Evolutionary conservation across 805 yeast genomes (phyloP), one percentile per base, ranked within the genome.

Genomic region (Schizosaccharomyces japonicus): DNA sequence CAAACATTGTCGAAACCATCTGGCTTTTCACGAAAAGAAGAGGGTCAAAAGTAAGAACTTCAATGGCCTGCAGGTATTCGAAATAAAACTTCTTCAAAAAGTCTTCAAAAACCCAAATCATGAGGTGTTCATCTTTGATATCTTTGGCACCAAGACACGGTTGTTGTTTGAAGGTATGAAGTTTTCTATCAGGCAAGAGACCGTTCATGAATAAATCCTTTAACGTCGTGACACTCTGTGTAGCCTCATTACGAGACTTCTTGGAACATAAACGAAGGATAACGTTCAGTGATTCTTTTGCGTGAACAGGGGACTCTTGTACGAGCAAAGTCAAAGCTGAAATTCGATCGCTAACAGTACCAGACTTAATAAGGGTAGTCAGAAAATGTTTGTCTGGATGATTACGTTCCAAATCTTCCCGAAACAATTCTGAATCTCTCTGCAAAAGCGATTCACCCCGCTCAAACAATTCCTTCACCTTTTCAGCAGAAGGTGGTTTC

Each of bases 261-360:
- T 87, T 84, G 55, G 76, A 78, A 62, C 95, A 82, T 65, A 78
- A 80, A 4, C 73, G 70, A 52, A 80, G 59, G 52, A 90, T 64
- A 33, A 78, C 78, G 53, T 82, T 94, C 49, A 90, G 66, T 0
- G 94, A 82, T 59, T 82, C 80, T 47, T 77, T 58, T 55, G 87
- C 80, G 59, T 90, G 96, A 48, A 84, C 60, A 5, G 98, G 98
- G 2, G 95, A 85, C 64, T 90, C 96, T 60, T 90, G 96, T 45
- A 85, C 73, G 58, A 90, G 67, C 58, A 90, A 72, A 0, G 98
- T 87, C 58, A 90, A 69, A 0, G 98, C 95, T 45, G 94, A 81
- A 49, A 90, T 80, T 64, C 90, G 84, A 77, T 90, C 98, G 56
- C 76, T 78, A 55, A 87, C 69, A 0, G 98, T 90, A 80, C 98